Evolutionary conservation across 2,329 filamentous ascomycete genomes (phyloP).

Genomic region (Lasiodiplodia theobromae): DNA sequence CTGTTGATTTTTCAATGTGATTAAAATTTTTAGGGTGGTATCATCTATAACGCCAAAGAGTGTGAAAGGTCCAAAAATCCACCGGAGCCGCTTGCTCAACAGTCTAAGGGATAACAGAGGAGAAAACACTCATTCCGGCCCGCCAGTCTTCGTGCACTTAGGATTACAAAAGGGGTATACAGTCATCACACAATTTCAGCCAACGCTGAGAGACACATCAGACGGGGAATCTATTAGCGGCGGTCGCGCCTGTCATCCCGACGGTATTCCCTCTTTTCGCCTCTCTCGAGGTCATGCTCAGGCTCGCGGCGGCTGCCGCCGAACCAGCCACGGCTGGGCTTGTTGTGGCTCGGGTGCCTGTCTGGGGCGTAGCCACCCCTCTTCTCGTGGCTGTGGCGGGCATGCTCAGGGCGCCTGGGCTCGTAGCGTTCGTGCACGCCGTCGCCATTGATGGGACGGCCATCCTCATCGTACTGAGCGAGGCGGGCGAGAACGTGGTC

Average conservation of each 20-base stretch:
- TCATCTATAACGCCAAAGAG: conserved; percentile 1
- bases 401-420: conserved; percentile 18
- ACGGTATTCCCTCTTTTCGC: conserved; percentile 17
- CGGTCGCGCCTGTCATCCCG: neutral
- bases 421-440: conserved; percentile 21
- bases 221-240: neutral
- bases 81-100: neutral
- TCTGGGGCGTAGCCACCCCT: conserved; percentile 22
- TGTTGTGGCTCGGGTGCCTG: conserved; percentile 7
- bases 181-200: conserved; percentile 19
- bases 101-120: neutral
- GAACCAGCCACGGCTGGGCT: conserved; percentile 27
- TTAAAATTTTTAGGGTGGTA: conserved; percentile 19
- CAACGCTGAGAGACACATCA: neutral
- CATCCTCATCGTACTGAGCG: conserved; percentile 37
- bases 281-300: conserved; percentile 28
- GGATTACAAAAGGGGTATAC: conserved; percentile 23
- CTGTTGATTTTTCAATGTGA: neutral
- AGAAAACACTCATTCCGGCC: conserved; percentile 20
- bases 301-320: conserved; percentile 27
- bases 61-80: neutral
- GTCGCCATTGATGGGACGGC: conserved; percentile 13
- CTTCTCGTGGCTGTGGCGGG: conserved; percentile 23
- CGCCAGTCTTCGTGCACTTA: conserved; percentile 15
- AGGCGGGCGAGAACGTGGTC: conserved; percentile 4